phyloP scores from a whole-genome alignment of 495 filamentous ascomycete species.

The Neurospora sp. region DNA sequence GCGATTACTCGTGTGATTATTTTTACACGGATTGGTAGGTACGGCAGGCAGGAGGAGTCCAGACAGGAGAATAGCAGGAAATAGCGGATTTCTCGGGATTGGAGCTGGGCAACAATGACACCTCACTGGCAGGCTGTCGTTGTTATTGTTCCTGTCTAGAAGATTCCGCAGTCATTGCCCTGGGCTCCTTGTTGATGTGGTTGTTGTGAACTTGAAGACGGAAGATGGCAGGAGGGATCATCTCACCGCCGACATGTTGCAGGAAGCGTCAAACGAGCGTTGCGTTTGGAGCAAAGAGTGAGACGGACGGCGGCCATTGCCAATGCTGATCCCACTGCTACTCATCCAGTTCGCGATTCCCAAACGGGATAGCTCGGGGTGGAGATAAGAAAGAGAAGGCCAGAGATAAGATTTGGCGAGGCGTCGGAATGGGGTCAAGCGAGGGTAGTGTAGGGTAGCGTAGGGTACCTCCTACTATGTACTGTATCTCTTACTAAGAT shows the following conservation, averaged over 20 bases:
- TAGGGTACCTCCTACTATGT: not conserved
- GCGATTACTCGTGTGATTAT: not conserved
- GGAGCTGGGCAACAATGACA: not conserved
- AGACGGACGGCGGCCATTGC: not conserved
- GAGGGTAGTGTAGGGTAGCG: not conserved
- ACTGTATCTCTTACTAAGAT: not conserved
- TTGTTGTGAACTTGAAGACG: not conserved
- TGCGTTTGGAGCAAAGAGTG: not conserved
- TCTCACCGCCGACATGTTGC: not conserved
- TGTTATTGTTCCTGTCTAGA: not conserved
- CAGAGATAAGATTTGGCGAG: not conserved
- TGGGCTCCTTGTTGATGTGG: not conserved
- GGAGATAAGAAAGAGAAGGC: not conserved
- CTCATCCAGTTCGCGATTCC: not conserved
- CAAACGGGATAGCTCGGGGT: not conserved
- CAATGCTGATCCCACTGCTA: not conserved
- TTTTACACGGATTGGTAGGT: not conserved
- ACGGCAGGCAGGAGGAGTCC: not conserved
- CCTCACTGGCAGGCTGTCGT: not conserved
- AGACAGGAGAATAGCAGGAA: not conserved
- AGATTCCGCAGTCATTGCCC: not conserved
- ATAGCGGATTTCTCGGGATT: not conserved
- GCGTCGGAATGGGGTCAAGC: not conserved
- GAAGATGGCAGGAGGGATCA: not conserved
- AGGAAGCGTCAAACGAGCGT: not conserved